These are phyloP conservation scores for Suillus placidus DNA, from an alignment of 768 basidiomycete genomes.

Conservation along the genomic window DNA sequence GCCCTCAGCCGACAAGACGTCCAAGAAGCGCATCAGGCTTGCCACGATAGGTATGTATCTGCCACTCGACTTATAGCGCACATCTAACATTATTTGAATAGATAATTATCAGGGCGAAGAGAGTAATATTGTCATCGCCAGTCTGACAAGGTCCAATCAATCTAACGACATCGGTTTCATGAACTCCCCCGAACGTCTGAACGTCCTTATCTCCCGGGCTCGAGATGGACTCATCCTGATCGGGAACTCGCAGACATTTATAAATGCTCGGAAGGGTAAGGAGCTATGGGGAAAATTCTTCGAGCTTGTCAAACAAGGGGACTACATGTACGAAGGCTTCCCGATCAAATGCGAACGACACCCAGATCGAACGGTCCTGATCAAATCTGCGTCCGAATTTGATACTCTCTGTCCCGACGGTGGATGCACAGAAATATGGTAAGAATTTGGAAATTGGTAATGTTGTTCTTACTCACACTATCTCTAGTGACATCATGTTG, in stretches of 20 bases:
- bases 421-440: conserved; percentile 66
- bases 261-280: conserved; percentile 49
- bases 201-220: conserved; percentile 71
- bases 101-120: conserved; percentile 83
- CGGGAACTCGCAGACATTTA: conserved; percentile 65
- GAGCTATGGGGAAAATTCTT: conserved; percentile 57
- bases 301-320: conserved; percentile 40
- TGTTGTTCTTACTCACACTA: conserved; percentile 1
- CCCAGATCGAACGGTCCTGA: conserved; percentile 39
- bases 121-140: conserved; percentile 65
- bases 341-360: conserved; percentile 64
- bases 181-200: conserved; percentile 68
- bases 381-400: conserved; percentile 51
- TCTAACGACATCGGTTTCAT: conserved; percentile 69
- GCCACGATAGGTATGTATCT: conserved; percentile 61
- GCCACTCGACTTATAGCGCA: not conserved
- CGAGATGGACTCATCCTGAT: conserved; percentile 67
- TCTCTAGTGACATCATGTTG: conserved; percentile 47
- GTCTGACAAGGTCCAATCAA: conserved; percentile 62
- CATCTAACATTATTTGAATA: conserved; percentile 23
- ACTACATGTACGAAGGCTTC: conserved; percentile 59
- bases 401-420: conserved; percentile 58
- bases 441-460: conserved; percentile 17
- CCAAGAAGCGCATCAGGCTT: conserved; percentile 53
- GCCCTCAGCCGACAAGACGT: conserved; percentile 36